Evolutionary conservation across 2,329 filamentous ascomycete species (phyloP), one percentile per base, ranked within the genome.

Genomic region (Curvularia spicifera): DNA sequence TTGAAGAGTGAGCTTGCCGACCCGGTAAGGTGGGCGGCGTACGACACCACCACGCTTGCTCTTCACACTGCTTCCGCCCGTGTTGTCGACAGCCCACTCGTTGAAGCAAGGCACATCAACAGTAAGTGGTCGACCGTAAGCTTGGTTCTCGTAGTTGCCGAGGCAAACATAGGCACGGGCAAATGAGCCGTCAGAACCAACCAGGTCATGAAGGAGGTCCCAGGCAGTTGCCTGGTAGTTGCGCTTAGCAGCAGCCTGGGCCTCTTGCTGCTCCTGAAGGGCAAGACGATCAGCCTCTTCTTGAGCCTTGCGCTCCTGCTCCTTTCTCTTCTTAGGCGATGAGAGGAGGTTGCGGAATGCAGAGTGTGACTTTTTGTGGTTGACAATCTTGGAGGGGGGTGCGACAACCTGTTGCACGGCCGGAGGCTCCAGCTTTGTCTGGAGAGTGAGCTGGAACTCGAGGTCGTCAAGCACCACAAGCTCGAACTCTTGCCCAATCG

Each of bases 401-500:
- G 74, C 71, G 26, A 78, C 72, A 35, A 76, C 60, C 44, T 68
- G 64, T 60, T 78, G 77, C 56, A 81, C 79, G 20, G 89, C 84
- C 26, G 89, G 87, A 5, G 91, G 91, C 72, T 93, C 91, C 65
- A 98, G 84, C 81, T 97, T 97, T 64, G 96, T 96, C 67, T 97
- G 96, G 13, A 99, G 85, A 0, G 95, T 98, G 39, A 99, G 86
- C 78, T 99, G 95, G 80, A 99, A 99, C 77, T 99, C 95, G n/a
- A 99, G 87, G 69, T 99, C 95, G 68, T 97, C 95, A 49, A 96
- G 89, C 26, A 99, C 95, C 31, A 98, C 93, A 44, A 99, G 87
- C 79, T 99, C 95, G 69, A 99, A 99, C 75, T 99, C 95, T 73
- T 99, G 95, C 6, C 94, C 95, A 67, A 99, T 98, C 0, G 95